Conservation (phyloP, 257 asterid genomes). For the Voacanga thouarsii region DNA sequence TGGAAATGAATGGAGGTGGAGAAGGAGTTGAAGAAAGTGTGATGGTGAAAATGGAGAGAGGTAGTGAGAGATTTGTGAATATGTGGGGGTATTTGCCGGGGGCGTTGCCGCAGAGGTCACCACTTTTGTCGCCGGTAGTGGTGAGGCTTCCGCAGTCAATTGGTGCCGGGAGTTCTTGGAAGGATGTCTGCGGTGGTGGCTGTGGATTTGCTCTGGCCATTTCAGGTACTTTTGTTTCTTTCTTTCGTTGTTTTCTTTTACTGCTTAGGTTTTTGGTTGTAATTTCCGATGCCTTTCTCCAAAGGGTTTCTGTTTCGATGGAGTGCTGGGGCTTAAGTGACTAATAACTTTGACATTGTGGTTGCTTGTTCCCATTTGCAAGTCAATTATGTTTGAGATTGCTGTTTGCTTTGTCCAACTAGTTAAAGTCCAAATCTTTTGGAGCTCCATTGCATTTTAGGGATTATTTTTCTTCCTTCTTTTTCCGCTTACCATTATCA, state of each 20-base stretch:
- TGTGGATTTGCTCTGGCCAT: conserved; percentile 97
- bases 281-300: not conserved
- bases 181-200: conserved; percentile 92
- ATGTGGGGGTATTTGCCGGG: conserved; percentile 99
- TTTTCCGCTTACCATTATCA: not conserved
- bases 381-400: not conserved
- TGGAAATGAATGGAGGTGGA: conserved; percentile 55
- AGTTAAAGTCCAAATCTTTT: not conserved
- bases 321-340: not conserved
- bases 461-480: not conserved
- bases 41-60: conserved; percentile 43
- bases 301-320: not conserved
- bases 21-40: conserved; percentile 54
- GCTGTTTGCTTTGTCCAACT: not conserved
- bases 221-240: conserved; percentile 48
- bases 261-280: not conserved
- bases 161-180: conserved; percentile 57
- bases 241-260: not conserved
- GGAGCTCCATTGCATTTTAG: not conserved
- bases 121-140: conserved; percentile 67
- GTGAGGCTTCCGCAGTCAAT: conserved; percentile 49
- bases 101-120: conserved; percentile 88
- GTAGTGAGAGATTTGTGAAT: conserved; percentile 44
- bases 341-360: conserved; percentile 5
- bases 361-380: conserved; percentile 1